Conservation (phyloP, 805 yeast genomes). For the Hanseniaspora nectarophila region DNA sequence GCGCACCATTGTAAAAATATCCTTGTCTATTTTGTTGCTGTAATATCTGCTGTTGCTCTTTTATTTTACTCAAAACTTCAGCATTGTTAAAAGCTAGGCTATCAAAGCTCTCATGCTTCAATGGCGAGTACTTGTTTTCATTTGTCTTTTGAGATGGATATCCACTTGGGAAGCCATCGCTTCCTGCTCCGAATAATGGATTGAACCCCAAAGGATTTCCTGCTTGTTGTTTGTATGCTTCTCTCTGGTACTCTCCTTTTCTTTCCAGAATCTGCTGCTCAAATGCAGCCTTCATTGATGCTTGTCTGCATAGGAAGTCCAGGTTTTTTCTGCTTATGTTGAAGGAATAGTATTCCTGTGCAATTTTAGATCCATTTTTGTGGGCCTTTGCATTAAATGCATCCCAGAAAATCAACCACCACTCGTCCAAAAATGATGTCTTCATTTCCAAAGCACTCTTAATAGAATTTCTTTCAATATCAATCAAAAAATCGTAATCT, state of each 20-base stretch:
- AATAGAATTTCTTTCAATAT: background rate
- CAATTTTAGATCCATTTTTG: conserved; percentile 49
- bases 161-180: background rate
- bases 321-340: conserved; percentile 49
- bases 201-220: background rate
- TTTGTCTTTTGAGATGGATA: too few species aligned
- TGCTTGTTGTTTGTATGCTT: conserved; percentile 23
- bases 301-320: conserved; percentile 39
- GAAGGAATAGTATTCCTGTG: conserved; percentile 60
- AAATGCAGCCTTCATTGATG: conserved; percentile 35
- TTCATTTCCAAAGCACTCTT: conserved; percentile 36
- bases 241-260: conserved; percentile 29
- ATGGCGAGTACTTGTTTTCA: background rate
- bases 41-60: conserved; percentile 24
- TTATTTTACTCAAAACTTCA: conserved; percentile 22
- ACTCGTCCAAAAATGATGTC: conserved; percentile 74
- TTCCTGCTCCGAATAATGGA: background rate
- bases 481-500: conserved; percentile 17
- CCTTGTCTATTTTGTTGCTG: conserved; percentile 21
- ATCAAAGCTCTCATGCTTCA: background rate
- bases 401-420: conserved; percentile 98
- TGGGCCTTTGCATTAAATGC: conserved; percentile 71
- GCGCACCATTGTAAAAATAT: too few species aligned
- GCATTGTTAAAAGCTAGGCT: conserved; percentile 1
- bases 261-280: conserved; percentile 34